These are phyloP conservation scores for Theobroma grandiflorum DNA, from an alignment of 441 rosid species.

Conservation along the genomic window DNA sequence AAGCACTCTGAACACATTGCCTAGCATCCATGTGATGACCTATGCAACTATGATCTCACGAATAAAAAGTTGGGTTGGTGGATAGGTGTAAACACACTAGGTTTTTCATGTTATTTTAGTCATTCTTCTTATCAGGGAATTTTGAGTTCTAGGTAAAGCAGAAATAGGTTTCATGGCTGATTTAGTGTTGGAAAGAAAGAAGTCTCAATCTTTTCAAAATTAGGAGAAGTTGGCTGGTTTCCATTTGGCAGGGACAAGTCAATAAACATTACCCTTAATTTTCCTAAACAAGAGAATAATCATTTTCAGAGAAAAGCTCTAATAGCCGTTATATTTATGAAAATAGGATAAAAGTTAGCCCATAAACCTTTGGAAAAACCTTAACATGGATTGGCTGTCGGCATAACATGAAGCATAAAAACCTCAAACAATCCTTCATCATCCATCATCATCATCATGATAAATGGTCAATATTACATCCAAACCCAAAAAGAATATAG, in stretches of 20 bases:
- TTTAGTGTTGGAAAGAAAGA: neutral
- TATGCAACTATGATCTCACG: neutral
- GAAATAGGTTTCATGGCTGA: neutral
- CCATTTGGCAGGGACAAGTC: neutral
- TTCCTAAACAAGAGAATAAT: neutral
- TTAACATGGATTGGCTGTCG: neutral
- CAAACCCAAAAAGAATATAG: slow-evolving; percentile 19
- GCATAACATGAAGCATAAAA: slow-evolving; percentile 6
- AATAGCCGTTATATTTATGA: neutral
- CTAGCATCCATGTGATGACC: neutral
- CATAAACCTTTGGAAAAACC: slow-evolving; percentile 15
- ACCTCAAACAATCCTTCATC: neutral
- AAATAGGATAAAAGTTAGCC: neutral
- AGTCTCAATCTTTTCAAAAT: neutral
- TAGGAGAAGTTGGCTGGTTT: neutral
- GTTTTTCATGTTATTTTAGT: neutral
- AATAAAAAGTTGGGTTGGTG: neutral
- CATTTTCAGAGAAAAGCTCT: neutral
- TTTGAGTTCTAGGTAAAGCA: slow-evolving; percentile 4
- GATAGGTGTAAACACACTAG: neutral
- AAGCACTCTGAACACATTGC: neutral
- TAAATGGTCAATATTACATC: neutral
- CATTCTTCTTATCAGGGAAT: neutral
- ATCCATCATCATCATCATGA: neutral
- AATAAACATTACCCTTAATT: neutral